Conservation (phyloP, 441 rosid genomes). For the Codiaeum variegatum region DNA sequence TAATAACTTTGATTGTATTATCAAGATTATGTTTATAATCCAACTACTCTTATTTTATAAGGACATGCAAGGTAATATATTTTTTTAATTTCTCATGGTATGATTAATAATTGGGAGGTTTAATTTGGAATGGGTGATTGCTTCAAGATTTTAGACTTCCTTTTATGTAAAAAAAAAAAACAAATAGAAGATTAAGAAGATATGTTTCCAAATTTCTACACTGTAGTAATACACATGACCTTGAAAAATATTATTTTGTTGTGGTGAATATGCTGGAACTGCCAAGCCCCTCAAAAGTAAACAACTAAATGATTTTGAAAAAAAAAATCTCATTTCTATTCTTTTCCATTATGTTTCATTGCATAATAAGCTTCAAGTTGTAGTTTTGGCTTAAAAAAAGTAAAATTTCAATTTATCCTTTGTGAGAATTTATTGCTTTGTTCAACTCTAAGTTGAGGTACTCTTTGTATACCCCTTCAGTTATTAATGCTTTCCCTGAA, state of each 20-base stretch:
- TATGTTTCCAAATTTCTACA: background rate
- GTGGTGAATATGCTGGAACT: background rate
- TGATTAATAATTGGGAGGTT: background rate
- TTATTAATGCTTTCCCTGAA: constrained; percentile 25
- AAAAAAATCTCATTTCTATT: background rate
- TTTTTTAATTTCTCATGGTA: background rate
- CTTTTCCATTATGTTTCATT: constrained; percentile 14
- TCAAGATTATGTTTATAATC: background rate
- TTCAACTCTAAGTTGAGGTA: constrained; percentile 2
- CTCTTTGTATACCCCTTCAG: constrained; percentile 8
- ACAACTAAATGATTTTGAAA: background rate
- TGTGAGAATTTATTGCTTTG: constrained; percentile 37
- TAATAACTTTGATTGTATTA: background rate
- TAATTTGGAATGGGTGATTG: too few relatives aligned
- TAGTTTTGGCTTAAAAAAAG: constrained; percentile 87
- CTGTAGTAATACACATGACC: background rate
- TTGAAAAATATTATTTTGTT: background rate
- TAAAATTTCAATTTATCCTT: constrained; percentile 80
- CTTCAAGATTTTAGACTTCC: too few relatives aligned
- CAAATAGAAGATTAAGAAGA: background rate
- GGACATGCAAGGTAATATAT: background rate
- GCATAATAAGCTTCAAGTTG: constrained; percentile 75
- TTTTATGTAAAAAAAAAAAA: too few relatives aligned
- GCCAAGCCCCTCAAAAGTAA: background rate
- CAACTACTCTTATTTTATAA: background rate